These are phyloP conservation scores for Aquilaria sinensis DNA, from an alignment of 345 rosid genomes.

Conservation along the genomic window DNA sequence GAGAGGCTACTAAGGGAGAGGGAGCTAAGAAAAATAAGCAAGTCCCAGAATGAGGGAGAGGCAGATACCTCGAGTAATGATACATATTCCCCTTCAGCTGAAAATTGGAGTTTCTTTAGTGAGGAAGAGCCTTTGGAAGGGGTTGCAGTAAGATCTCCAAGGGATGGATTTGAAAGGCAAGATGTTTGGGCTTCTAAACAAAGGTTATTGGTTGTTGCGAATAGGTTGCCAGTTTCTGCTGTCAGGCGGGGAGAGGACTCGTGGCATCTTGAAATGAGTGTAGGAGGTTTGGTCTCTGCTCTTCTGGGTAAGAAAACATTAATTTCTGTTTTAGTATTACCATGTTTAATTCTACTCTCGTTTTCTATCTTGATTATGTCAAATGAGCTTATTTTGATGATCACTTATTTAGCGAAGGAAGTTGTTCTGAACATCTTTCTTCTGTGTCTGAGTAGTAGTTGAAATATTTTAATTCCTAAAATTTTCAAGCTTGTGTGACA, in stretches of 20 bases:
- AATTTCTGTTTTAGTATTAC: conserved; percentile 4
- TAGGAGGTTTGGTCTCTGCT: conserved; percentile 53
- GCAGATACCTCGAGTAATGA: conserved; percentile 19
- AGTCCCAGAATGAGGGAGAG: conserved; percentile 28
- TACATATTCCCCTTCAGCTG: conserved; percentile 16
- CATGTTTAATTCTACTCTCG: neutral
- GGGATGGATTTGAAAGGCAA: conserved; percentile 22
- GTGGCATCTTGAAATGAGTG: conserved; percentile 53
- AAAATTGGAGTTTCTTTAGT: conserved; percentile 15
- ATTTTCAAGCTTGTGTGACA: neutral
- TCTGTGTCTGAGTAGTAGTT: neutral
- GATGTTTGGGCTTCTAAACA: conserved; percentile 35
- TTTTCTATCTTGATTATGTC: neutral
- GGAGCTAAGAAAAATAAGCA: conserved; percentile 36
- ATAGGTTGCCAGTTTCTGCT: conserved; percentile 55
- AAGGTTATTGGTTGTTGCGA: conserved; percentile 52
- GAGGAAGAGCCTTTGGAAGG: conserved; percentile 23
- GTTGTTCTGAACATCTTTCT: neutral
- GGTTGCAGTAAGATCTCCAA: conserved; percentile 6
- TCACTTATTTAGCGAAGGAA: neutral
- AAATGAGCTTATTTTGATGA: neutral
- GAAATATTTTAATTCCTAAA: neutral
- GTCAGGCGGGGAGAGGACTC: conserved; percentile 34
- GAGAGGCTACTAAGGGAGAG: conserved; percentile 52
- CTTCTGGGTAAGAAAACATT: conserved; percentile 33